Evolutionary conservation across 495 filamentous ascomycete genomes (phyloP).

Genomic region (Amphirosellinia nigrospora): DNA sequence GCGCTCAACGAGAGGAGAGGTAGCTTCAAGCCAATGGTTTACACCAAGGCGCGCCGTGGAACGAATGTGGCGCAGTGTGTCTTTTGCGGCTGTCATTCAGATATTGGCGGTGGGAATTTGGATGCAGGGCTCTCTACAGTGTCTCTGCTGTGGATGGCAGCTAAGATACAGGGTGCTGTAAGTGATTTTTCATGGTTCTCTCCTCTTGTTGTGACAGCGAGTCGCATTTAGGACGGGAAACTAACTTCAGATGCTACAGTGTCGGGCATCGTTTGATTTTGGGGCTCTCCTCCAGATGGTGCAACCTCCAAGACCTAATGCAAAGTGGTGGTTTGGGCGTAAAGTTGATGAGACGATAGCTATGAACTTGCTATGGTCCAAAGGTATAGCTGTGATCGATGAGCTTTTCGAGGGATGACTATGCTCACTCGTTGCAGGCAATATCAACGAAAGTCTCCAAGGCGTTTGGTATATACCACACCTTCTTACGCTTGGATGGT

Average conservation of each 20-base stretch:
- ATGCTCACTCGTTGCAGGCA: background rate
- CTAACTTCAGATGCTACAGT: background rate
- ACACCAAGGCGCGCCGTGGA: background rate
- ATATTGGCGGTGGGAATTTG: slow-evolving; percentile 6
- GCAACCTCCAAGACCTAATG: slow-evolving; percentile 13
- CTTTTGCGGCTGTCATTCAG: slow-evolving; percentile 5
- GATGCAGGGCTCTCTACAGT: slow-evolving; percentile 18
- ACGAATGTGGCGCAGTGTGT: slow-evolving; percentile 3
- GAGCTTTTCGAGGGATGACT: background rate
- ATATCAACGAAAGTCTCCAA: slow-evolving; percentile 19
- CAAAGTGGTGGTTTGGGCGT: slow-evolving; percentile 15
- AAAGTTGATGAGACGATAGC: slow-evolving; percentile 8
- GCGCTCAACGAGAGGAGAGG: slow-evolving; percentile 15
- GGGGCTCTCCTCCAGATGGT: slow-evolving; percentile 19
- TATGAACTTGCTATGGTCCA: slow-evolving; percentile 15
- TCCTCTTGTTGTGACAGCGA: background rate
- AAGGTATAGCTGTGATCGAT: background rate
- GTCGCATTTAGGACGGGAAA: no score
- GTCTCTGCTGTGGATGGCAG: slow-evolving; percentile 15
- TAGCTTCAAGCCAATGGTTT: slow-evolving; percentile 18
- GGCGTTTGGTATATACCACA: slow-evolving; percentile 13
- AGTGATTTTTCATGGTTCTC: background rate
- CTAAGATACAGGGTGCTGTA: slow-evolving; percentile 6
- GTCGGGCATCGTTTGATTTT: background rate
- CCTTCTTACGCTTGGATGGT: slow-evolving; percentile 11